These are phyloP conservation scores for Candida multigemmis DNA, from an alignment of 805 yeast species.

Conservation along the genomic window DNA sequence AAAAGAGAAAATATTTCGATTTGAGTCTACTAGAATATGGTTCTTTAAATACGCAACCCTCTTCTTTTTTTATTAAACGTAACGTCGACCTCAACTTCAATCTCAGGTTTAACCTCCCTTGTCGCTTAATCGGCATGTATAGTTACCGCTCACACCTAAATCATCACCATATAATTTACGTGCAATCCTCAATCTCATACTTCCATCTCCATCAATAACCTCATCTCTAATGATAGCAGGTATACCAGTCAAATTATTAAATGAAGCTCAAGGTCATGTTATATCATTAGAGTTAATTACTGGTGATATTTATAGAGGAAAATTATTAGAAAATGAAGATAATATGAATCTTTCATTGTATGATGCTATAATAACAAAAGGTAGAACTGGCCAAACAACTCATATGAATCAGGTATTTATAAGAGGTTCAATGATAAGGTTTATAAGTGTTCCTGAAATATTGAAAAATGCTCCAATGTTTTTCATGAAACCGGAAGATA, in stretches of 20 bases:
- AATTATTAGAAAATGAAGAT: slow-evolving; percentile 78
- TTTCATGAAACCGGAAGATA: slow-evolving; percentile 44
- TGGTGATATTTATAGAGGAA: slow-evolving; percentile 86
- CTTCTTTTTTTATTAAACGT: too few species aligned
- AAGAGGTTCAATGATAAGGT: slow-evolving; percentile 84
- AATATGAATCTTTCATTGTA: slow-evolving; percentile 86
- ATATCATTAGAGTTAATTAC: slow-evolving; percentile 75
- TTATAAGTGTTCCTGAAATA: slow-evolving; percentile 83
- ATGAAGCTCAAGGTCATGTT: slow-evolving; percentile 84
- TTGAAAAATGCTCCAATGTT: slow-evolving; percentile 85
- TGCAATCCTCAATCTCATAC: too few species aligned
- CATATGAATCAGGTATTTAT: slow-evolving; percentile 80
- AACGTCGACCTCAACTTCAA: too few species aligned
- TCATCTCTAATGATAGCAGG: slow-evolving; percentile 46
- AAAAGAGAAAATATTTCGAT: too few species aligned
- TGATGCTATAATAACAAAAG: slow-evolving; percentile 71
- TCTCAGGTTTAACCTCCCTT: not conserved
- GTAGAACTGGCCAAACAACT: slow-evolving; percentile 59
- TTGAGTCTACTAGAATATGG: too few species aligned
- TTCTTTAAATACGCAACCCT: too few species aligned
- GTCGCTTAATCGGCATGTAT: not conserved
- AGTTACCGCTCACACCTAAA: too few species aligned
- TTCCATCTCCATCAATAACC: too few species aligned
- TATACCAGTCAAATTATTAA: slow-evolving; percentile 77
- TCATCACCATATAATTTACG: too few species aligned